Evolutionary conservation across 331 rosid species (phyloP).

Genomic region (Erythrophleum ivorense): DNA sequence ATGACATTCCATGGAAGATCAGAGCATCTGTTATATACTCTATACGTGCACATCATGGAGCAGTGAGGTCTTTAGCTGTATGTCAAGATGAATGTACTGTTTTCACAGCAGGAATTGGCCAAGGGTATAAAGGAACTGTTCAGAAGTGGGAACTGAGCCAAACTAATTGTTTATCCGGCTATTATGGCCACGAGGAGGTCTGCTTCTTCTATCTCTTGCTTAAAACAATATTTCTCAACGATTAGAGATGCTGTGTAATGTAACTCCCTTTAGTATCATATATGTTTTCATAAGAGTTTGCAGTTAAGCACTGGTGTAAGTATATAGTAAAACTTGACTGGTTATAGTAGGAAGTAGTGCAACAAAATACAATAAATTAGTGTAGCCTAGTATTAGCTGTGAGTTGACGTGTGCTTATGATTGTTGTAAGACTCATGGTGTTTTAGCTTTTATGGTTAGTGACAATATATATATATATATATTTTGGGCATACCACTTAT

Average conservation of each 20-base stretch:
- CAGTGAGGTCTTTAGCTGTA: slow-evolving; percentile 85
- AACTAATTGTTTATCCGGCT: slow-evolving; percentile 74
- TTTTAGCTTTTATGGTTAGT: slow-evolving; percentile 11
- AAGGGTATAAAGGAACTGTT: slow-evolving; percentile 94
- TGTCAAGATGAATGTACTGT: slow-evolving; percentile 79
- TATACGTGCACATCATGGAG: slow-evolving; percentile 92
- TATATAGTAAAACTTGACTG: slow-evolving; percentile 27
- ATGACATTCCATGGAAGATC: slow-evolving; percentile 96
- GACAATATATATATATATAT: not conserved
- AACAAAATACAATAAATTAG: slow-evolving; percentile 18
- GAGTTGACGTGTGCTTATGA: slow-evolving; percentile 25
- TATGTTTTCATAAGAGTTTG: slow-evolving; percentile 18
- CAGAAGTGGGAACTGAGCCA: slow-evolving; percentile 91
- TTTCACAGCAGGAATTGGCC: slow-evolving; percentile 91
- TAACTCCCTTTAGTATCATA: slow-evolving; percentile 22
- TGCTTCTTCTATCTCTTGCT: slow-evolving; percentile 46
- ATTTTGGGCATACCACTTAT: slow-evolving; percentile 37
- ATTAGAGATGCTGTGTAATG: slow-evolving; percentile 29
- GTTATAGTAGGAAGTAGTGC: slow-evolving; percentile 37
- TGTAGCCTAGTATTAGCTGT: slow-evolving; percentile 29
- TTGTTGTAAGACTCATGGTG: slow-evolving; percentile 31
- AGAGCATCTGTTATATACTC: slow-evolving; percentile 91
- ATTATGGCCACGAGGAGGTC: slow-evolving; percentile 99
- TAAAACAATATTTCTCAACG: slow-evolving; percentile 36
- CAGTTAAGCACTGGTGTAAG: slow-evolving; percentile 20